A percentile compares a stretch with the other conserved stretches of the same genome.
These are phyloP conservation scores for Boletellus emodensis DNA, from an alignment of 768 basidiomycete genomes.

Conservation along the genomic window DNA sequence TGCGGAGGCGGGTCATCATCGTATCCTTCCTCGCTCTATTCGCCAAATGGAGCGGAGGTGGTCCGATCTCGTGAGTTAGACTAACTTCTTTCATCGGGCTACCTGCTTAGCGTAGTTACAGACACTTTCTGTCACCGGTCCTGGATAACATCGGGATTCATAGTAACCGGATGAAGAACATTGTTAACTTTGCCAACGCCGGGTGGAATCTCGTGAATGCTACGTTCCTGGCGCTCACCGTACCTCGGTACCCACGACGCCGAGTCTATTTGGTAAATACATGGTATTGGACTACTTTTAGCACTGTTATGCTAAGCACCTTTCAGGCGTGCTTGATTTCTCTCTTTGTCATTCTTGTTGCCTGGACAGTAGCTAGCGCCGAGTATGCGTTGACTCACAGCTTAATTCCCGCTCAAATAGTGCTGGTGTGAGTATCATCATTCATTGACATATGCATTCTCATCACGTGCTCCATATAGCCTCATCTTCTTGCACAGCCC, in stretches of 20 bases:
- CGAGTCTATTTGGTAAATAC: conserved; percentile 12
- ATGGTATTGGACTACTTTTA: background rate
- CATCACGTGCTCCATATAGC: background rate
- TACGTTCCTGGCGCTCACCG: conserved; percentile 2
- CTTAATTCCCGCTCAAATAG: conserved; percentile 1
- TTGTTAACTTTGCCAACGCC: conserved; percentile 9
- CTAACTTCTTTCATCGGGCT: background rate
- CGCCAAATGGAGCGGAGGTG: conserved; percentile 11
- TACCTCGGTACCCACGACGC: conserved; percentile 17
- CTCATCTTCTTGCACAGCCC: conserved; percentile 18
- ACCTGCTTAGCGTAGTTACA: background rate
- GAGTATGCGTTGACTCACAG: conserved; percentile 15
- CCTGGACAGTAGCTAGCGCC: conserved; percentile 19
- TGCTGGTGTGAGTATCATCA: conserved; percentile 6
- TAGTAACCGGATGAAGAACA: conserved; percentile 15
- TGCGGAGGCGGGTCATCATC: conserved; percentile 14
- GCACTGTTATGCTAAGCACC: background rate
- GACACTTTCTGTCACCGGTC: conserved; percentile 9
- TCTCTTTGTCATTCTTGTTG: conserved; percentile 9
- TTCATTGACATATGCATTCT: background rate
- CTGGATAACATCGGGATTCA: conserved; percentile 21
- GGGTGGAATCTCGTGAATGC: conserved; percentile 12
- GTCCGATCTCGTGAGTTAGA: conserved; percentile 5
- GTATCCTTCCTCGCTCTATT: conserved; percentile 13
- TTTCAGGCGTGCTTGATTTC: conserved; percentile 13